A percentile compares a stretch with the other conserved stretches of the same genome.
phyloP scores from a whole-genome alignment of 345 rosid species.

The Pistacia atlantica region DNA sequence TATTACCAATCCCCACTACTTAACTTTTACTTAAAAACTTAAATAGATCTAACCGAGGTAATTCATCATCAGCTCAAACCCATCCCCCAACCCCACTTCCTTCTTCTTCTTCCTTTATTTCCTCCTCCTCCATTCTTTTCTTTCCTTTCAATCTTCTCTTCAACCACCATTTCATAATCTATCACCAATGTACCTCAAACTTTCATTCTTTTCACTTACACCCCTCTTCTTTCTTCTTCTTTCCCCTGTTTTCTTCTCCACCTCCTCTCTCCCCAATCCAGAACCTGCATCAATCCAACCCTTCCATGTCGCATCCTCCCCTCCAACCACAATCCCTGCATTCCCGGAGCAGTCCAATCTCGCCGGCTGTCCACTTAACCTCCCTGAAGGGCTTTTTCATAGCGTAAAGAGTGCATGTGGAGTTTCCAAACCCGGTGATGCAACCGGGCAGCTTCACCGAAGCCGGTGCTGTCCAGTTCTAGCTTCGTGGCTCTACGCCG shows the following conservation, averaged over 20 bases:
- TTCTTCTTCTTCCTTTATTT: neutral
- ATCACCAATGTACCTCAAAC: slow-evolving; percentile 37
- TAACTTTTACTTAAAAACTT: too few relatives aligned
- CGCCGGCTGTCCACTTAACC: slow-evolving; percentile 67
- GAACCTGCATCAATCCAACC: slow-evolving; percentile 53
- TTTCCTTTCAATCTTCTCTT: neutral
- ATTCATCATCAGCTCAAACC: too few relatives aligned
- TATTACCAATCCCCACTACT: too few relatives aligned
- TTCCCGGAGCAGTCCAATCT: slow-evolving; percentile 84
- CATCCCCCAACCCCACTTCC: too few relatives aligned
- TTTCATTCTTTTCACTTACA: slow-evolving; percentile 23
- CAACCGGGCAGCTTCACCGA: slow-evolving; percentile 44
- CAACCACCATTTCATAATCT: slow-evolving; percentile 9
- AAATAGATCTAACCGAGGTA: too few relatives aligned
- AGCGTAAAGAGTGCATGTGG: slow-evolving; percentile 63
- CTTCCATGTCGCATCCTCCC: slow-evolving; percentile 45
- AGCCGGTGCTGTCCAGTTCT: slow-evolving; percentile 88
- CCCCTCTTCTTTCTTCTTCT: slow-evolving; percentile 26
- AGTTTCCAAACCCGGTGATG: slow-evolving; percentile 5
- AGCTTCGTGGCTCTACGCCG: slow-evolving; percentile 85
- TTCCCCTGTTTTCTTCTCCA: slow-evolving; percentile 10
- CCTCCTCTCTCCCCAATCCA: slow-evolving; percentile 31
- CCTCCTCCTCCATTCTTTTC: neutral
- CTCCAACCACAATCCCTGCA: slow-evolving; percentile 82
- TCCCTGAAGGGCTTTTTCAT: slow-evolving; percentile 72